phyloP scores from a whole-genome alignment of 2,329 filamentous ascomycete genomes.

The Cyanodermella asteris region DNA sequence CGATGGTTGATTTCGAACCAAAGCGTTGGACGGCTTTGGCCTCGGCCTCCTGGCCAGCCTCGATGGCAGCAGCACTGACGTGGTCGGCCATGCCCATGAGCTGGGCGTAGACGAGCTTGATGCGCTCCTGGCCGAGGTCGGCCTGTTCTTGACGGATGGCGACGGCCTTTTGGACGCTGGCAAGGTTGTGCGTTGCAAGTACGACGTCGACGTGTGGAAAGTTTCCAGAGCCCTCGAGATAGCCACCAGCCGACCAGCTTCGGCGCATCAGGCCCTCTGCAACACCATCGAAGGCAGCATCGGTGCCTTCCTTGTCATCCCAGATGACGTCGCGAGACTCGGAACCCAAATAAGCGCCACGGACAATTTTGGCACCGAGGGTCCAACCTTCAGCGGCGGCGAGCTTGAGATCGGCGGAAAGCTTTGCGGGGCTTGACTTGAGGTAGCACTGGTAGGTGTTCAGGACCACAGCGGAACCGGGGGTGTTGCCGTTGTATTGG shows the following conservation, averaged over 20 bases:
- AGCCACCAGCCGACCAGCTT: slow-evolving; percentile 33
- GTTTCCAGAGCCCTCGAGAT: slow-evolving; percentile 23
- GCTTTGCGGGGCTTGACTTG: slow-evolving; percentile 34
- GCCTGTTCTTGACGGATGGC: slow-evolving; percentile 25
- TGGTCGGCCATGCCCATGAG: slow-evolving; percentile 41
- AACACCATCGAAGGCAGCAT: slow-evolving; percentile 50
- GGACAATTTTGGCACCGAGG: slow-evolving; percentile 52
- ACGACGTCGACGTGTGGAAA: slow-evolving; percentile 44
- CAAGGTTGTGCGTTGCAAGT: slow-evolving; percentile 64
- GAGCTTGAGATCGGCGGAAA: slow-evolving; percentile 36
- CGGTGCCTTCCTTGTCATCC: slow-evolving; percentile 49
- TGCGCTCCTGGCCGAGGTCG: slow-evolving; percentile 17
- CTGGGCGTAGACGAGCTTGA: slow-evolving; percentile 32
- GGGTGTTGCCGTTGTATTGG: slow-evolving; percentile 43
- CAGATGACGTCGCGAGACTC: slow-evolving; percentile 51
- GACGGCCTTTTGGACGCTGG: slow-evolving; percentile 38
- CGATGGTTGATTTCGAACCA: slow-evolving; percentile 11
- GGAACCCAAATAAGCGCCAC: slow-evolving; percentile 50
- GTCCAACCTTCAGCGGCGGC: slow-evolving; percentile 40
- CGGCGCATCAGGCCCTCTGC: slow-evolving; percentile 43
- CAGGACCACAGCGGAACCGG: slow-evolving; percentile 48
- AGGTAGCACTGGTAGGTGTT: slow-evolving; percentile 63
- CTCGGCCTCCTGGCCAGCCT: slow-evolving; percentile 19
- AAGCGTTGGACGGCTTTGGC: slow-evolving; percentile 15
- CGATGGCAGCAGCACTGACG: slow-evolving; percentile 31